A percentile compares a stretch with the other conserved stretches of the same genome.
Evolutionary conservation across 352 stramenopile species (phyloP).

Genomic region (Phytopythium vexans): DNA sequence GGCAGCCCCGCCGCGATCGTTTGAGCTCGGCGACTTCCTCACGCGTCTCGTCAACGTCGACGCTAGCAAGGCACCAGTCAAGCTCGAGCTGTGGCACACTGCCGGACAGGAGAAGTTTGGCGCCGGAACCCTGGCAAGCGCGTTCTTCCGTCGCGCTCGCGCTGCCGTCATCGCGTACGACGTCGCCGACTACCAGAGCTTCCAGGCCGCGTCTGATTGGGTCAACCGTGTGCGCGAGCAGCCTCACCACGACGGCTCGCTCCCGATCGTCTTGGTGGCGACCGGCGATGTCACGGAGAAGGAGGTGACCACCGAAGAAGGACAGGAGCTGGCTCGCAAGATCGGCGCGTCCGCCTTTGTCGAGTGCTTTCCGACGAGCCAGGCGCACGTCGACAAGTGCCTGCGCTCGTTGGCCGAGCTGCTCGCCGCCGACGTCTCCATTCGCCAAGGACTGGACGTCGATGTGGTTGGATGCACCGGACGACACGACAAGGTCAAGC

Average conservation of each 20-base stretch:
- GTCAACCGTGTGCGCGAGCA: constrained; percentile 7
- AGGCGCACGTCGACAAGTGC: constrained; percentile 9
- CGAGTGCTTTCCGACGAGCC: constrained; percentile 16
- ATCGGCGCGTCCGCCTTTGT: constrained; percentile 21
- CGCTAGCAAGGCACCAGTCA: constrained; percentile 20
- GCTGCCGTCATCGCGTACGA: constrained; percentile 50
- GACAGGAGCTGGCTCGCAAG: constrained; percentile 11
- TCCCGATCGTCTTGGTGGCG: constrained; percentile 32
- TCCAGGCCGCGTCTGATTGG: constrained; percentile 29
- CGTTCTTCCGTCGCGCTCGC: constrained; percentile 41
- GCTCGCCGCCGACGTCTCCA: not conserved
- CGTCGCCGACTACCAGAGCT: constrained; percentile 27
- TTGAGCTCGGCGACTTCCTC: constrained; percentile 23
- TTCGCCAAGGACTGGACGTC: no score
- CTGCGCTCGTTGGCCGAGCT: constrained; percentile 13
- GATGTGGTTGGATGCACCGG: no score
- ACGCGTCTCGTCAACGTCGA: constrained; percentile 27
- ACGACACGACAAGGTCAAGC: no score
- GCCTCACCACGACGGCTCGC: constrained; percentile 4
- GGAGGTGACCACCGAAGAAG: constrained; percentile 17
- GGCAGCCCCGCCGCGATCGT: no score
- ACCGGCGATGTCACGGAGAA: constrained; percentile 9
- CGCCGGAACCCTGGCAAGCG: constrained; percentile 19
- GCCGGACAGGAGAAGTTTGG: constrained; percentile 46
- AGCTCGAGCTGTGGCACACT: constrained; percentile 57